Conservation (phyloP, 1,284 basidiomycete genomes). For the Malassezia cuniculi region DNA sequence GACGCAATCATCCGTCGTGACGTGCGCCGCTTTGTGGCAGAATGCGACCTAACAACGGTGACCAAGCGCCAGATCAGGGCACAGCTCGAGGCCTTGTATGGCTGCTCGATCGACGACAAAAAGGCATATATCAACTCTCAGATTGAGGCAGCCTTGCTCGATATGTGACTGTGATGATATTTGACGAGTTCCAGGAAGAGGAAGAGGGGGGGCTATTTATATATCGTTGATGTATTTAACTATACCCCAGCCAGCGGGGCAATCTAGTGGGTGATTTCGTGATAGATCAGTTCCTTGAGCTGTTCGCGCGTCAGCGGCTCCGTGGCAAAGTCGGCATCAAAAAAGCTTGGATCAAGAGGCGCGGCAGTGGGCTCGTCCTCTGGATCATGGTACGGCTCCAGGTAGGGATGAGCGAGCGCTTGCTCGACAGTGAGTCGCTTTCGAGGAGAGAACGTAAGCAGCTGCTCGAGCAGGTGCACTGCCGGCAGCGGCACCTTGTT, state of each 20-base stretch:
- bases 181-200: no score
- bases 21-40: slow-evolving; percentile 30
- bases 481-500: slow-evolving; percentile 54
- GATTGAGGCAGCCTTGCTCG: slow-evolving; percentile 25
- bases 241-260: no score
- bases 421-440: slow-evolving; percentile 44
- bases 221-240: no score
- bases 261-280: slow-evolving; percentile 23
- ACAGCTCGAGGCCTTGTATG: slow-evolving; percentile 30
- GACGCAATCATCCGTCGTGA: slow-evolving; percentile 32
- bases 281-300: slow-evolving; percentile 37
- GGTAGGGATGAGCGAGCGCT: slow-evolving; percentile 39
- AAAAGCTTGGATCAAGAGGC: slow-evolving; percentile 40
- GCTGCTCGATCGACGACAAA: slow-evolving; percentile 25
- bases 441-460: slow-evolving; percentile 55
- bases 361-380: slow-evolving; percentile 40
- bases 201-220: neutral
- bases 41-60: slow-evolving; percentile 30
- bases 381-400: slow-evolving; percentile 43
- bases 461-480: slow-evolving; percentile 74
- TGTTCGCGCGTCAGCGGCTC: slow-evolving; percentile 48
- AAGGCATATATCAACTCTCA: slow-evolving; percentile 36
- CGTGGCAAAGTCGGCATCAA: slow-evolving; percentile 41
- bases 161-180: slow-evolving; percentile 3
- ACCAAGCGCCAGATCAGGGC: slow-evolving; percentile 35